These are phyloP conservation scores for Carpinus viminea DNA, from an alignment of 306 rosid species.

Conservation along the genomic window DNA sequence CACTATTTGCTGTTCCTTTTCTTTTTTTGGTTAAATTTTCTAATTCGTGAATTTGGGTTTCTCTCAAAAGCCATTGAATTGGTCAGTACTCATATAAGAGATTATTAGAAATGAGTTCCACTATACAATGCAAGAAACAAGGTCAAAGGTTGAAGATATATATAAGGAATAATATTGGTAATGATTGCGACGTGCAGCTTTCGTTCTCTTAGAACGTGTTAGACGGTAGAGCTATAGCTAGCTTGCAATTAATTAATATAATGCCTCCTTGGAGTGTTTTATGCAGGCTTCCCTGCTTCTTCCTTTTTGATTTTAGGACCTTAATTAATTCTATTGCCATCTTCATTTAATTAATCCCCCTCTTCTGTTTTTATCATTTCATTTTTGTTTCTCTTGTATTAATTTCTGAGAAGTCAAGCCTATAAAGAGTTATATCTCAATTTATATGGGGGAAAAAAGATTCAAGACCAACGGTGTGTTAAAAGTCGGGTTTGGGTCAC, in stretches of 20 bases:
- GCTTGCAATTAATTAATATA: background rate
- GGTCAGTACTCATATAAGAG: too few relatives aligned
- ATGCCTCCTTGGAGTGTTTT: background rate
- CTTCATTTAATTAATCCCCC: too few relatives aligned
- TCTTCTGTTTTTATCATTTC: too few relatives aligned
- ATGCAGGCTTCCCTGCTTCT: background rate
- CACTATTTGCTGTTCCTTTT: background rate
- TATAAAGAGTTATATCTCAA: too few relatives aligned
- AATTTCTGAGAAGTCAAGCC: too few relatives aligned
- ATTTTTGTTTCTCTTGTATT: too few relatives aligned
- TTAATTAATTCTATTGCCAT: too few relatives aligned
- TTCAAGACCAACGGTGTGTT: too few relatives aligned
- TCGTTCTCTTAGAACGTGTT: constrained; percentile 14
- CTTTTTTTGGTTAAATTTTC: background rate
- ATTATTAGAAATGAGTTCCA: constrained; percentile 38
- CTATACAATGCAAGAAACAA: constrained; percentile 42
- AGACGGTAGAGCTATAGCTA: background rate
- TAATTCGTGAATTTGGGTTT: background rate
- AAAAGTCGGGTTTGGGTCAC: too few relatives aligned
- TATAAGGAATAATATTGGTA: constrained; percentile 52
- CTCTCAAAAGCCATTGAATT: constrained; percentile 33
- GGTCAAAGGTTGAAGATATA: constrained; percentile 49
- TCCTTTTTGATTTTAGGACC: background rate
- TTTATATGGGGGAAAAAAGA: too few relatives aligned
- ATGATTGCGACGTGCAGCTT: constrained; percentile 72